Evolutionary conservation across 2,329 filamentous ascomycete species (phyloP).

Genomic region (Graphiopsis chlorocephala): DNA sequence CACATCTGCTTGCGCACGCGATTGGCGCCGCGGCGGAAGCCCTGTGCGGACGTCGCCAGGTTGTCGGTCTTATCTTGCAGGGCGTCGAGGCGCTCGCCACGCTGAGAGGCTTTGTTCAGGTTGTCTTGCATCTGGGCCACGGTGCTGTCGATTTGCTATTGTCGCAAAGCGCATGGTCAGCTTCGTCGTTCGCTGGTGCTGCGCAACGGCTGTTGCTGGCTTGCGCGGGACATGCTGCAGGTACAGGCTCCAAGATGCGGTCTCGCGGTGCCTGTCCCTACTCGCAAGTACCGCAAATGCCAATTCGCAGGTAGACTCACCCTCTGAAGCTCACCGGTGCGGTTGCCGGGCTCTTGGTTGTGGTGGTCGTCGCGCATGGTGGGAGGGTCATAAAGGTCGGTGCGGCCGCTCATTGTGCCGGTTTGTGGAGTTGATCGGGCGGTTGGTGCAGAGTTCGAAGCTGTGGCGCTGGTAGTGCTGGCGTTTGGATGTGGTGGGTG

Average conservation of each 20-base stretch:
- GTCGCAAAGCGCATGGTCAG: not conserved
- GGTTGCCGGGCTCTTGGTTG: not conserved
- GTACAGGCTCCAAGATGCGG: not conserved
- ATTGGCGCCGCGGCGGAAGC: conserved; percentile 95
- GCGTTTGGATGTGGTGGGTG: not conserved
- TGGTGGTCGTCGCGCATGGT: not conserved
- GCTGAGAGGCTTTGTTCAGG: conserved; percentile 93
- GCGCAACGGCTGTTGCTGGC: not conserved
- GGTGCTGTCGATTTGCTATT: conserved; percentile 93
- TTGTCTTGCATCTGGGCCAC: conserved; percentile 95
- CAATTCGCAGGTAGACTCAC: not conserved
- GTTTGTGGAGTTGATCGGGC: not conserved
- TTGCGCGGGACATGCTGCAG: not conserved
- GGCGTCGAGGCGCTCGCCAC: conserved; percentile 82
- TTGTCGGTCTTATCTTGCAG: conserved; percentile 94
- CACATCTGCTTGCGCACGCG: conserved; percentile 92
- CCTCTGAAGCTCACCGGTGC: conserved; percentile 1
- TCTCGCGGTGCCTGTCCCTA: not conserved
- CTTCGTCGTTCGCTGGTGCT: not conserved
- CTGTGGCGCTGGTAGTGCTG: not conserved
- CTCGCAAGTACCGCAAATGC: not conserved
- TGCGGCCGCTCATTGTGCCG: conserved; percentile 3
- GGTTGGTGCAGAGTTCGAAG: not conserved
- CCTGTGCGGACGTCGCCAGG: conserved; percentile 86
- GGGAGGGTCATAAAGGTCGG: conserved; percentile 8